Base-by-base conservation (phyloP, 768 basidiomycete genomes). In the Crepidotus variabilis region DNA sequence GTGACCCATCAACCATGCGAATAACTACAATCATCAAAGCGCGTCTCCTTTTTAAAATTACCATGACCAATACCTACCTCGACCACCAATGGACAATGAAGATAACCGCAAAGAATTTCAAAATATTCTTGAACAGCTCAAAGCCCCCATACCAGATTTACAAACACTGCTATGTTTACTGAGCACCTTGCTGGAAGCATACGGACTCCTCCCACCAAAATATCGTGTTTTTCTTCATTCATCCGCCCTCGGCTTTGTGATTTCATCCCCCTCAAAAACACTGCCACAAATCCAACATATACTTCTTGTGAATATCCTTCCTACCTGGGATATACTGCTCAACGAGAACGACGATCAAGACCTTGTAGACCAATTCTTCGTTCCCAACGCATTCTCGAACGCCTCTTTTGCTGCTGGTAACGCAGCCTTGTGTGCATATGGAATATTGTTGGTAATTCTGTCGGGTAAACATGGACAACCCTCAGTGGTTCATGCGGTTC, bases 311-410 rank as follows among this genome's bases (percentile, higher is more conserved):
- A 75, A 84, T 58, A 74, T 92, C 50, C 66, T 84, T 2, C 90
- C 90, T 0, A 79, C 81, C 33, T 96, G 92, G 91, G 79, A 83
- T 36, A 62, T 72, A 1, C 56, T 67, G 2, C 73, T 94, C 39
- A 67, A 71, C n/a, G 78, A 86, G 56, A 69, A 82, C 34, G 67
- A 78, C 21, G 71, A 74, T 10, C 69, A 69, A 11, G 51, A 67
- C 2, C 68, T 92, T 16, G 61, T 84, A 1, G 78, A 85, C 39
- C 84, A 87, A 57, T 92, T 86, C 68, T 93, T 94, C 64, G 85
- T 83, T 63, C 92, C 92, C 5, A 81, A 85, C 63, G 63, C 71
- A 20, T 82, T 86, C 64, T 77, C 73, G 13, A 83, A 78, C 60
- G 72, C 84, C 1, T 75, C 75, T 8, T 57, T 75, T 8, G 65